Conservation (phyloP, 2,329 filamentous ascomycete species). For the Pestalotiopsis sp. region DNA sequence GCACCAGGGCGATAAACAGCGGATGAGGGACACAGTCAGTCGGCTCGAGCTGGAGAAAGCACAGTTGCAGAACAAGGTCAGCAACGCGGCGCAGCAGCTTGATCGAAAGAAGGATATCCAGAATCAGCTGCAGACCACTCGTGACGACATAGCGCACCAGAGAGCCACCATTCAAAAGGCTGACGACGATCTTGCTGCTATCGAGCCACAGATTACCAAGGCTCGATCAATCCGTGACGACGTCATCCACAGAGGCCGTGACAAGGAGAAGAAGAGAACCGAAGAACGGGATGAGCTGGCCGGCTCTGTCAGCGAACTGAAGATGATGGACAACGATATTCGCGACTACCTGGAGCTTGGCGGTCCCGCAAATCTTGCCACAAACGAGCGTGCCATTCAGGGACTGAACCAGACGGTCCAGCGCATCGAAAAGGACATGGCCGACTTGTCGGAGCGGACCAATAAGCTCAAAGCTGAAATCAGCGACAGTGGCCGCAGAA, state of each 20-base stretch:
- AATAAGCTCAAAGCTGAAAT: constrained; percentile 80
- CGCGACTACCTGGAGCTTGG: constrained; percentile 76
- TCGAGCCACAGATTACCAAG: constrained; percentile 76
- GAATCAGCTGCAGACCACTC: constrained; percentile 73
- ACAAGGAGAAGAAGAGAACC: constrained; percentile 72
- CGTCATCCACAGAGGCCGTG: constrained; percentile 69
- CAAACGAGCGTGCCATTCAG: constrained; percentile 70
- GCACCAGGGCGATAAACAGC: constrained; percentile 71
- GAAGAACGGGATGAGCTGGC: constrained; percentile 72
- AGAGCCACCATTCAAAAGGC: constrained; percentile 69
- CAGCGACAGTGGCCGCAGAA: constrained; percentile 78
- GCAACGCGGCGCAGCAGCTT: constrained; percentile 70
- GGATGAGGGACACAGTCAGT: constrained; percentile 68
- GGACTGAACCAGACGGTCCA: constrained; percentile 67
- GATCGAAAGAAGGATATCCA: constrained; percentile 78
- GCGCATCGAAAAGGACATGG: constrained; percentile 68
- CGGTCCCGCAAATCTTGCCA: constrained; percentile 71
- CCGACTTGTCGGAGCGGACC: constrained; percentile 66
- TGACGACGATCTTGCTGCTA: constrained; percentile 72
- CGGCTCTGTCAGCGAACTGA: constrained; percentile 76
- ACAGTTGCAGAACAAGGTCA: constrained; percentile 74
- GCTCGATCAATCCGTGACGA: constrained; percentile 79
- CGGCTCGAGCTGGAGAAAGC: constrained; percentile 76
- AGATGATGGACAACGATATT: constrained; percentile 76
- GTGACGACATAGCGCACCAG: constrained; percentile 68